These are phyloP conservation scores for Solanum phureja DNA, from an alignment of 257 asterid genomes.

Conservation along the genomic window DNA sequence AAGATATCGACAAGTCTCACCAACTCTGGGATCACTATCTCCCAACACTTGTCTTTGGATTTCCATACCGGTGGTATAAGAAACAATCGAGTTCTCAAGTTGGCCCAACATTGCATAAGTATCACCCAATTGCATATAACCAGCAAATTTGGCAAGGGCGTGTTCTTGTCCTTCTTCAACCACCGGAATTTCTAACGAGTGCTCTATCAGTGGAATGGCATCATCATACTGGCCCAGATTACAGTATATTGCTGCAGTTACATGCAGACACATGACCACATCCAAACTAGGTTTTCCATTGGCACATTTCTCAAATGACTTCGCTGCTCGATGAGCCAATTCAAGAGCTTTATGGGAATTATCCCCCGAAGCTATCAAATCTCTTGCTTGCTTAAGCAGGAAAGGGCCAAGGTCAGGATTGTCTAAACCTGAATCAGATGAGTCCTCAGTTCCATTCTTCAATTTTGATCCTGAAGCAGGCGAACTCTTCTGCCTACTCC, in stretches of 20 bases:
- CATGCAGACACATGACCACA: constrained; percentile 79
- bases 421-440: constrained; percentile 41
- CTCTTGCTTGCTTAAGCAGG: constrained; percentile 81
- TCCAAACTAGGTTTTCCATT: constrained; percentile 69
- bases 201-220: constrained; percentile 70
- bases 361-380: constrained; percentile 81
- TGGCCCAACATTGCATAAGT: constrained; percentile 85
- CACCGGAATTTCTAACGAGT: constrained; percentile 59
- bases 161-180: constrained; percentile 77
- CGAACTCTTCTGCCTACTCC: background rate
- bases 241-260: constrained; percentile 78
- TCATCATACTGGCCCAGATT: constrained; percentile 65
- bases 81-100: constrained; percentile 59
- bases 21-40: constrained; percentile 71
- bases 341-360: constrained; percentile 72
- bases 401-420: constrained; percentile 85
- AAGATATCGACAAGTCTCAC: constrained; percentile 82
- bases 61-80: constrained; percentile 63
- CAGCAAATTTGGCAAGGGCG: constrained; percentile 92
- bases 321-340: constrained; percentile 63
- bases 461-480: constrained; percentile 27
- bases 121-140: constrained; percentile 92
- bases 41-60: constrained; percentile 64
- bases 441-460: constrained; percentile 40
- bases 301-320: constrained; percentile 67